Evolutionary conservation across 371 early-diverging fungal genomes (phyloP).

Genomic region (Syncephalastrum racemosum): DNA sequence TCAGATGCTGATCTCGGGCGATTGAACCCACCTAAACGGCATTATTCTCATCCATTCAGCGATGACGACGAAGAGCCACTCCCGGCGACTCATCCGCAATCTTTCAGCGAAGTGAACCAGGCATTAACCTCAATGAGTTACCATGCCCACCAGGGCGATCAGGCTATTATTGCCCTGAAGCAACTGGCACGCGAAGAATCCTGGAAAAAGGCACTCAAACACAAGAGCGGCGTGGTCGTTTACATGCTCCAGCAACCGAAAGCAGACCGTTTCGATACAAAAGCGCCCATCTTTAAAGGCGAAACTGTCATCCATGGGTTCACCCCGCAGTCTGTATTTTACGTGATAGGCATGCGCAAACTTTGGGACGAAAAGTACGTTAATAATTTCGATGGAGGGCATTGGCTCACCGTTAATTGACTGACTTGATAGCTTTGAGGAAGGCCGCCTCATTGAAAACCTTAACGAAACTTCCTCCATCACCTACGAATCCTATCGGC

Average conservation of each 20-base stretch:
- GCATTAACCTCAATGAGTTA: conserved; percentile 26
- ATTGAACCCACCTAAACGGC: background rate
- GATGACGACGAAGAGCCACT: conserved; percentile 43
- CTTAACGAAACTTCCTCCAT: conserved; percentile 55
- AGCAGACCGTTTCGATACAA: conserved; percentile 31
- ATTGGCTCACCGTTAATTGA: background rate
- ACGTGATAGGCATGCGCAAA: conserved; percentile 68
- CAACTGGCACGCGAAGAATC: conserved; percentile 29
- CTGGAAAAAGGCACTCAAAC: conserved; percentile 71
- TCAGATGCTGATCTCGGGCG: conserved; percentile 23
- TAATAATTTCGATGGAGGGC: background rate
- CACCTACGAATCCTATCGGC: conserved; percentile 53
- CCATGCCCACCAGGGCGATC: conserved; percentile 44
- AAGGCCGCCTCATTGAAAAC: conserved; percentile 54
- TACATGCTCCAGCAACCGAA: conserved; percentile 39
- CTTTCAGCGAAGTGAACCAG: conserved; percentile 7
- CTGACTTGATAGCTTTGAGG: conserved; percentile 45
- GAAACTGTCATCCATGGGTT: conserved; percentile 64
- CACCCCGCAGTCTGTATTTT: conserved; percentile 66
- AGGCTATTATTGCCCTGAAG: conserved; percentile 29
- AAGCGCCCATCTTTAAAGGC: conserved; percentile 61
- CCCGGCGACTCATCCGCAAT: conserved; percentile 28
- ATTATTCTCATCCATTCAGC: conserved; percentile 35
- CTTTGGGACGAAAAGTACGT: conserved; percentile 60
- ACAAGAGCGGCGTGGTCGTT: conserved; percentile 64